Evolutionary conservation across 345 rosid genomes (phyloP).

Genomic region (Corchorus olitorius): DNA sequence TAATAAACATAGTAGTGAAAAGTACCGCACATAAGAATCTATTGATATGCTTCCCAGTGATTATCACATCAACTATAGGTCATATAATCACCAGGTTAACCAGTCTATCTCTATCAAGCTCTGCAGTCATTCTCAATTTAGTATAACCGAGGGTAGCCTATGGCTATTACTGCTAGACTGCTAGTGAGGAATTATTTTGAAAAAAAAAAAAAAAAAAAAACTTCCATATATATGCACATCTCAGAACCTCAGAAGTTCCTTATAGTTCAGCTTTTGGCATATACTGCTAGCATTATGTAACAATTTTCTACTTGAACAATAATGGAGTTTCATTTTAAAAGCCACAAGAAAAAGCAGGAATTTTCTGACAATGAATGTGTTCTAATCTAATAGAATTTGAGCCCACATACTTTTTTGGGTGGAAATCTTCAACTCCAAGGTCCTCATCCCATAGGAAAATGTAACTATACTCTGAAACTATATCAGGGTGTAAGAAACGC

Average conservation of each 20-base stretch:
- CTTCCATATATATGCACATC: neutral
- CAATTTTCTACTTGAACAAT: neutral
- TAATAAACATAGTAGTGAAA: neutral
- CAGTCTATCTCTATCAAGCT: neutral
- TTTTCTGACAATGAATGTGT: neutral
- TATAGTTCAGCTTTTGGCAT: too few species aligned
- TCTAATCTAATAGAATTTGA: neutral
- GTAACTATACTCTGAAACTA: constrained; percentile 58
- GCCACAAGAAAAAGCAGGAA: neutral
- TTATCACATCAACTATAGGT: neutral
- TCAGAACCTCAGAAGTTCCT: neutral
- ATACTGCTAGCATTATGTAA: neutral
- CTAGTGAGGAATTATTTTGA: neutral
- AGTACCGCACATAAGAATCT: neutral
- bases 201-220: neutral
- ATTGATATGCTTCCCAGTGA: neutral
- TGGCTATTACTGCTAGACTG: neutral
- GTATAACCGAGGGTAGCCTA: neutral
- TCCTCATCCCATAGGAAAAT: constrained; percentile 82
- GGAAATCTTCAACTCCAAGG: constrained; percentile 68
- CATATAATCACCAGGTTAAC: neutral
- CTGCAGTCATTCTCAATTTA: neutral
- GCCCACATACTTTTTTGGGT: constrained; percentile 49
- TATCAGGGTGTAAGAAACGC: constrained; percentile 74
- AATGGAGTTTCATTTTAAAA: neutral